Conservation (phyloP, 345 rosid genomes). For the Alliaria petiolata region DNA sequence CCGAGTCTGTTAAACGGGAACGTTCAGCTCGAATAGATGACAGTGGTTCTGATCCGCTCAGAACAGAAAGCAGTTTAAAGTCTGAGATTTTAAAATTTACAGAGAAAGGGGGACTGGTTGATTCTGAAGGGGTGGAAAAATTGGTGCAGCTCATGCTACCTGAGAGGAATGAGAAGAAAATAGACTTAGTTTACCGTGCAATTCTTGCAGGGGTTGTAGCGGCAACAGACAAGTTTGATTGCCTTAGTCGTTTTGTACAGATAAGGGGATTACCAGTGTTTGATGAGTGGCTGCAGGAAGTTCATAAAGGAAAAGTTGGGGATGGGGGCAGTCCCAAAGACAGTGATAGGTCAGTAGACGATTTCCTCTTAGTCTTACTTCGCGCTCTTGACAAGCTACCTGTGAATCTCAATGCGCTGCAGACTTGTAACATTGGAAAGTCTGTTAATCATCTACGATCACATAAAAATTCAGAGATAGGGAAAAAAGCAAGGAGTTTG, state of each 20-base stretch:
- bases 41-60: slow-evolving; percentile 47
- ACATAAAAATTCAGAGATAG: slow-evolving; percentile 77
- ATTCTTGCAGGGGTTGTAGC: slow-evolving; percentile 75
- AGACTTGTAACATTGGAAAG: slow-evolving; percentile 84
- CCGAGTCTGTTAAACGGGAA: slow-evolving; percentile 67
- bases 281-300: slow-evolving; percentile 98
- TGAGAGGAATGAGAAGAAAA: slow-evolving; percentile 65
- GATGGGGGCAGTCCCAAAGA: slow-evolving; percentile 65
- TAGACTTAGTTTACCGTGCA: slow-evolving; percentile 58
- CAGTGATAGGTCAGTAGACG: slow-evolving; percentile 61
- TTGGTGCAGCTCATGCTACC: slow-evolving; percentile 73
- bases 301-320: slow-evolving; percentile 82
- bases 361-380: slow-evolving; percentile 64
- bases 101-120: slow-evolving; percentile 76
- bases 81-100: slow-evolving; percentile 70
- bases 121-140: slow-evolving; percentile 72
- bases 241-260: slow-evolving; percentile 76
- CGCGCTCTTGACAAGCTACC: slow-evolving; percentile 93
- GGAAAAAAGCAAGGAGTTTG: slow-evolving; percentile 82
- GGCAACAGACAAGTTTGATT: slow-evolving; percentile 74
- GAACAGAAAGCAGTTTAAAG: slow-evolving; percentile 53
- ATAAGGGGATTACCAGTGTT: slow-evolving; percentile 75
- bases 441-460: slow-evolving; percentile 84
- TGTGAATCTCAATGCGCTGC: slow-evolving; percentile 84
- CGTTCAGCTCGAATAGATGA: slow-evolving; percentile 58